phyloP scores from a whole-genome alignment of 257 asterid genomes.

The Gentiana macrophylla region DNA sequence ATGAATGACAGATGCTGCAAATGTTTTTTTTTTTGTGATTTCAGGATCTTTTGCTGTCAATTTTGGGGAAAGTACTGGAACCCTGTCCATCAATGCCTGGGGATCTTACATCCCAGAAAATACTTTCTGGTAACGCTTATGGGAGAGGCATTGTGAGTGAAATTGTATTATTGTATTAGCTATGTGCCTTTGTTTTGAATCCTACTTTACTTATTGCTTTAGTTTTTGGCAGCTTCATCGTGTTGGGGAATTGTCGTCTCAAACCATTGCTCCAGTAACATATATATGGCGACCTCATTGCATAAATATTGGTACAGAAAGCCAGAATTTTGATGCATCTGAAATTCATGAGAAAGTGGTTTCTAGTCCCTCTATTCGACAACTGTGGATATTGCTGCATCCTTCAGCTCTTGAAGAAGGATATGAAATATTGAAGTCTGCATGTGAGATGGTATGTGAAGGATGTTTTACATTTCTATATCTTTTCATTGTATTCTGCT shows the following conservation, averaged over 20 bases:
- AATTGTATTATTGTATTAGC: constrained; percentile 1
- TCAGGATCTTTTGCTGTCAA: constrained; percentile 45
- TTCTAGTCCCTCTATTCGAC: constrained; percentile 24
- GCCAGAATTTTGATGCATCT: constrained; percentile 3
- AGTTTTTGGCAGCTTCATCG: constrained; percentile 51
- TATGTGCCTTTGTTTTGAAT: constrained; percentile 1
- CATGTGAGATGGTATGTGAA: constrained; percentile 44
- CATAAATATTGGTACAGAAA: constrained; percentile 13
- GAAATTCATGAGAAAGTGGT: constrained; percentile 21
- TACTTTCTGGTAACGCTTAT: constrained; percentile 47
- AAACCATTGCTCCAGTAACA: constrained; percentile 69
- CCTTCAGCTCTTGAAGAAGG: constrained; percentile 81
- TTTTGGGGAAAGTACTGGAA: constrained; percentile 39
- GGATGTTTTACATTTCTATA: neutral
- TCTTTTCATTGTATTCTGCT: neutral
- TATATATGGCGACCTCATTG: constrained; percentile 68
- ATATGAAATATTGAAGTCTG: constrained; percentile 40
- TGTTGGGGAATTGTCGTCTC: constrained; percentile 28
- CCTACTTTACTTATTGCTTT: constrained; percentile 10
- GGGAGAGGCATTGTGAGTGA: constrained; percentile 67
- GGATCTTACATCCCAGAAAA: constrained; percentile 28
- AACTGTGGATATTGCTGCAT: constrained; percentile 79
- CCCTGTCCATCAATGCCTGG: constrained; percentile 37
- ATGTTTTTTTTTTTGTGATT: constrained; percentile 9
- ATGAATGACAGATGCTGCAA: too few species aligned